A percentile compares a stretch with the other conserved stretches of the same genome.
These are phyloP conservation scores for Guillardia theta DNA, from an alignment of 78 protist genomes.

Conservation along the genomic window DNA sequence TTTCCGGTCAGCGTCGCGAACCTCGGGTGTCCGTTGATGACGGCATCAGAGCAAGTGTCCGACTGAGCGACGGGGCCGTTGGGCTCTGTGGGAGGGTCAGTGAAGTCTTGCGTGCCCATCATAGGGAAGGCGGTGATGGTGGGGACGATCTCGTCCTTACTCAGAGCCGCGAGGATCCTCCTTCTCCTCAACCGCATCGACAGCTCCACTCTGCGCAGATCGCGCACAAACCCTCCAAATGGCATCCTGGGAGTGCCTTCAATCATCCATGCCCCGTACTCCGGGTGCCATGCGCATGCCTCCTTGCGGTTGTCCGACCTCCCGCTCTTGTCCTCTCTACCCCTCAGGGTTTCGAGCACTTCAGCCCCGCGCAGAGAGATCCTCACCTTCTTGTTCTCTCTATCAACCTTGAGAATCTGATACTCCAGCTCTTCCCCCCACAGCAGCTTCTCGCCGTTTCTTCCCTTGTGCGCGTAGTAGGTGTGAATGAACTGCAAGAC, in stretches of 20 bases:
- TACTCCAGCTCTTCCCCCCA: constrained; percentile 1
- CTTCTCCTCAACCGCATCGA: not conserved
- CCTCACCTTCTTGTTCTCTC: not conserved
- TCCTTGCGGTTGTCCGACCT: constrained; percentile 6
- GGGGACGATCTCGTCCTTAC: not conserved
- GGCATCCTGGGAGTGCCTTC: not conserved
- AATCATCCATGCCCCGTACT: constrained; percentile 19
- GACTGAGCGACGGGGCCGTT: constrained; percentile 58
- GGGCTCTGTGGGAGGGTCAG: not conserved
- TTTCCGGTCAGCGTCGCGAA: constrained; percentile 86
- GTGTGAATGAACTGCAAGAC: not conserved
- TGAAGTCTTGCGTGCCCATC: not conserved
- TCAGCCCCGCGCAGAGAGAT: not conserved
- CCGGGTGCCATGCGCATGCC: not conserved
- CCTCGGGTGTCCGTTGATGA: constrained; percentile 86
- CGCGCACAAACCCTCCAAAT: not conserved
- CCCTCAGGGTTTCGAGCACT: not conserved
- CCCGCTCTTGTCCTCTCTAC: not conserved
- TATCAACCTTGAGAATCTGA: not conserved
- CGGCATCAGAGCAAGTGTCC: constrained; percentile 79
- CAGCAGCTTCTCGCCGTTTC: not conserved
- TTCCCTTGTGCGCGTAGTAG: not conserved
- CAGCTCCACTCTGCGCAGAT: not conserved
- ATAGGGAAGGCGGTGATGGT: not conserved
- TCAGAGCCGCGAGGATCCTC: not conserved